A percentile compares a stretch with the other conserved stretches of the same genome.
Evolutionary conservation across 2,329 filamentous ascomycete species (phyloP).

Genomic region (Colletotrichum tropicicola): DNA sequence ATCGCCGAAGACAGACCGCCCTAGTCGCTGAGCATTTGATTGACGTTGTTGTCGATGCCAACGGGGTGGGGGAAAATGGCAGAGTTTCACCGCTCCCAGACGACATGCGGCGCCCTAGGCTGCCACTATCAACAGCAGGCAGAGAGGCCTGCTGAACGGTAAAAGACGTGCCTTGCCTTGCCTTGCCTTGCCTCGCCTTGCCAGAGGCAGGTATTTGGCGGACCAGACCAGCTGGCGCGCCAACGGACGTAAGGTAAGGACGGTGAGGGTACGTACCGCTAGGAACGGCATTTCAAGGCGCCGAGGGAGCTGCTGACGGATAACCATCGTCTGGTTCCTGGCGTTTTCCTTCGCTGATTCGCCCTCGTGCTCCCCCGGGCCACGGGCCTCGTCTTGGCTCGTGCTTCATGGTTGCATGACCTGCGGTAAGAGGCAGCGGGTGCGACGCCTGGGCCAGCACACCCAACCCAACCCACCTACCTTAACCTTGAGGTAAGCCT

Average conservation of each 20-base stretch:
- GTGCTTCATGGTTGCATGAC: not conserved
- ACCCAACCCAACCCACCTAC: not conserved
- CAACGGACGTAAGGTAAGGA: slow-evolving; percentile 13
- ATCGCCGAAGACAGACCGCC: not conserved
- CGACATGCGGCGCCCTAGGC: not conserved
- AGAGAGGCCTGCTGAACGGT: not conserved
- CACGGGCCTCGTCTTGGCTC: not conserved
- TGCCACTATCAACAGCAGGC: not conserved
- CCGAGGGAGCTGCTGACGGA: too few species aligned
- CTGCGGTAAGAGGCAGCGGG: not conserved
- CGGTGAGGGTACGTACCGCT: not conserved
- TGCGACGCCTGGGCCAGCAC: not conserved
- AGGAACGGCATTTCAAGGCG: not conserved
- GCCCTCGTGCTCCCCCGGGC: not conserved
- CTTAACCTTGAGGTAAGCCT: not conserved
- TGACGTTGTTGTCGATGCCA: not conserved
- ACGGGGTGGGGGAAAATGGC: not conserved
- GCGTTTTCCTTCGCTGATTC: not conserved
- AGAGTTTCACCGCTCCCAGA: not conserved
- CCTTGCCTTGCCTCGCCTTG: too few species aligned
- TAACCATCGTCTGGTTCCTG: not conserved
- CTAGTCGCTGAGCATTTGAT: not conserved
- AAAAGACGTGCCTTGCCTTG: not conserved
- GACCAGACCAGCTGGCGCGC: not conserved
- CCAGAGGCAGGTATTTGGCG: too few species aligned